Base-by-base conservation (phyloP, 2,329 filamentous ascomycete genomes). In the Fusarium luffae region DNA sequence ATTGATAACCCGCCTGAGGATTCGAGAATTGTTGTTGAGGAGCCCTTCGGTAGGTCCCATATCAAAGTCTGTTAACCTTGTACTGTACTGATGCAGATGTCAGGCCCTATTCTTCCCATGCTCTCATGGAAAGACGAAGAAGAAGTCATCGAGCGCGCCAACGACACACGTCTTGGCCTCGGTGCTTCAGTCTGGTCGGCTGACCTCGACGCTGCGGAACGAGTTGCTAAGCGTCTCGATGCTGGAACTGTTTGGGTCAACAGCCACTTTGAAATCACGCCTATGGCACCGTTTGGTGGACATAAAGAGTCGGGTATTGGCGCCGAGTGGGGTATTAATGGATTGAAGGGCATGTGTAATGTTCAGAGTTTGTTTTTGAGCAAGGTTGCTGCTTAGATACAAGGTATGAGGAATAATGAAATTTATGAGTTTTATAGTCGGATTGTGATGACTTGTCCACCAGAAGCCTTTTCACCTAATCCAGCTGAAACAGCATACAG, bases 161-260 rank as follows among this genome's bases (percentile, higher is more conserved):
- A 89, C 63, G 79, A 84, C n/a, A 81, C 80, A 2, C 81, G 84
- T 9, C 84, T 83, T 21, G 87, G 86, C 0, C 81, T 89, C 1
- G 86, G 86, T 0, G 84, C 85, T 7, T 87, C 86, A 0, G 83
- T 90, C 0, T 90, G 87, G 80, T 85, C 82, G 8, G 80, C 79
- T 3, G 85, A 90, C 59, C 50, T 86, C 2, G 79, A 79, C 1
- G 79, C 82, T 12, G 88, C 87, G 0, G 81, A 82, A 11, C 77
- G 80, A 4, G 83, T 90, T 21, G 88, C 86, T 0, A 76, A 82
- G 32, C 80, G 82, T 40, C 77, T 91, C 9, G 84, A 89, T 70
- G 83, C 85, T 0, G 88, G 88, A 2, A 84, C 77, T 6, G 86
- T 90, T 3, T 90, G 86, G 84, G 84, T 90, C 68, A 90, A 90